Conservation (phyloP, 2,329 filamentous ascomycete species). For the Beauveria bassiana region DNA sequence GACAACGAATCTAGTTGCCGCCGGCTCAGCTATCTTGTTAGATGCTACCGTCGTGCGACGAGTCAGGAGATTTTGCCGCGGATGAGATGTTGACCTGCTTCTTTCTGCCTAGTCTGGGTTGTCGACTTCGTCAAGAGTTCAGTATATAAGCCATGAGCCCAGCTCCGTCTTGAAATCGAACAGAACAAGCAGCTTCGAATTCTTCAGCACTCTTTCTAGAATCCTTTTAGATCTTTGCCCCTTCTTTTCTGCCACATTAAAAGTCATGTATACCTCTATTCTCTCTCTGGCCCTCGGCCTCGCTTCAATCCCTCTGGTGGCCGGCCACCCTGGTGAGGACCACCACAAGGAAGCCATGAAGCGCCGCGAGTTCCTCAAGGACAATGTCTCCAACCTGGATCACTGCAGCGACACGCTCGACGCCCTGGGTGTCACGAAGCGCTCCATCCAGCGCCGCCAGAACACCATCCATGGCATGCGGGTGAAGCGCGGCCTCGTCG, state of each 20-base stretch:
- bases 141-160: too few relatives aligned
- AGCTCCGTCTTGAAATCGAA: too few relatives aligned
- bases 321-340: conserved; percentile 38
- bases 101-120: too few relatives aligned
- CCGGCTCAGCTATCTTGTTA: not conserved
- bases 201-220: too few relatives aligned
- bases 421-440: conserved; percentile 32
- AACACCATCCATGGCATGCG: conserved; percentile 30
- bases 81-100: too few relatives aligned
- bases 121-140: too few relatives aligned
- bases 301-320: conserved; percentile 12
- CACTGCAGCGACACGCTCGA: conserved; percentile 35
- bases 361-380: conserved; percentile 34
- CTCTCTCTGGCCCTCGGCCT: conserved; percentile 7
- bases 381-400: conserved; percentile 30
- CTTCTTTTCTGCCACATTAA: too few relatives aligned
- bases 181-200: too few relatives aligned
- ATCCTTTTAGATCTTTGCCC: too few relatives aligned
- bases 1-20: not conserved
- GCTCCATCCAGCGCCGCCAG: conserved; percentile 33
- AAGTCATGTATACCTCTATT: not conserved
- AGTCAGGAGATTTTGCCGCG: not conserved
- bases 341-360: conserved; percentile 35
- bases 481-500: conserved; percentile 23
- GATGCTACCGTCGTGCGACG: not conserved